phyloP scores from a whole-genome alignment of 805 yeast genomes.

The Starmerella cellae region DNA sequence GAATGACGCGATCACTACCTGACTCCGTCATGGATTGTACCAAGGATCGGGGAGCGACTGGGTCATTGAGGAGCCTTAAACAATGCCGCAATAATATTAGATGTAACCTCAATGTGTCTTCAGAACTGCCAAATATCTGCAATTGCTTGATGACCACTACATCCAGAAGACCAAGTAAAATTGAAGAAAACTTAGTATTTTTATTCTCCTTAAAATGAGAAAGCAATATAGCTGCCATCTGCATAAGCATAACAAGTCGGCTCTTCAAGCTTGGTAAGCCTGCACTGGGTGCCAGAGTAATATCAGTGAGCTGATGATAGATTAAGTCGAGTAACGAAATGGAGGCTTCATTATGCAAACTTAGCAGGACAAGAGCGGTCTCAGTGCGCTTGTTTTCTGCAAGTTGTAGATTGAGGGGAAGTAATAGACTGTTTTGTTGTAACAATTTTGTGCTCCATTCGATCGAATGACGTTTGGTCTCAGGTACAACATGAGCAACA shows the following conservation, averaged over 20 bases:
- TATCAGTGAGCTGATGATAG: conserved; percentile 9
- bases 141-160: conserved; percentile 37
- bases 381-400: conserved; percentile 12
- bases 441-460: conserved; percentile 8
- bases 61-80: conserved; percentile 2
- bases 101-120: conserved; percentile 8
- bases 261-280: neutral
- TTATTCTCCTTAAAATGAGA: neutral
- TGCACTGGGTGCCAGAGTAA: conserved; percentile 5
- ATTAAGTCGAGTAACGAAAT: conserved; percentile 4
- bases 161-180: conserved; percentile 38
- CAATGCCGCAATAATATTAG: conserved; percentile 9
- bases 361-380: conserved; percentile 10
- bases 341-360: conserved; percentile 2
- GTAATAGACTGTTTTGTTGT: conserved; percentile 4
- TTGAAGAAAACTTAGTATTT: conserved; percentile 17
- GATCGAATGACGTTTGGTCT: neutral
- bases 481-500: neutral
- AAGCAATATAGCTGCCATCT: conserved; percentile 16
- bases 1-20: conserved; percentile 48
- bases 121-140: conserved; percentile 6
- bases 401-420: conserved; percentile 6
- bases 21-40: conserved; percentile 34
- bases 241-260: conserved; percentile 5
- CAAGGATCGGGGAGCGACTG: conserved; percentile 5